phyloP scores from a whole-genome alignment of 495 filamentous ascomycete species.

The Umbilicaria muhlenbergii region DNA sequence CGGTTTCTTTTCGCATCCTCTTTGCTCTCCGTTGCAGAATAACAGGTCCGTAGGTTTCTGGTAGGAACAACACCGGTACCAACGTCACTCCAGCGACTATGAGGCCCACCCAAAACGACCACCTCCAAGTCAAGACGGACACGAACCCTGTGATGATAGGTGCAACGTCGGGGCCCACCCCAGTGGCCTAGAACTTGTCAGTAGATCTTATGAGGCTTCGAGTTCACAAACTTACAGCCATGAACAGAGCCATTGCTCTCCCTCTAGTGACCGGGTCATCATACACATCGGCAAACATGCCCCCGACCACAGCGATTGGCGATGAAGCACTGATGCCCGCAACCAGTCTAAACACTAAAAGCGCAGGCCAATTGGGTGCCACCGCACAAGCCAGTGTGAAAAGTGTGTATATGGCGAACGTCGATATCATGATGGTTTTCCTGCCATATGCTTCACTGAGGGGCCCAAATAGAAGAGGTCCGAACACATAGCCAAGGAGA shows the following conservation, averaged over 20 bases:
- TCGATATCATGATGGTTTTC: constrained; percentile 39
- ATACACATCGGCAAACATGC: constrained; percentile 61
- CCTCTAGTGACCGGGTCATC: constrained; percentile 42
- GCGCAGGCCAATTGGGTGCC: constrained; percentile 46
- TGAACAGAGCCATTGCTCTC: constrained; percentile 56
- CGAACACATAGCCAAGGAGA: constrained; percentile 53
- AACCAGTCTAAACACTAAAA: constrained; percentile 54
- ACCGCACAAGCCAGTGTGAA: constrained; percentile 56
- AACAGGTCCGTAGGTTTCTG: constrained; percentile 56
- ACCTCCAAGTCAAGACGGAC: constrained; percentile 46
- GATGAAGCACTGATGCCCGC: constrained; percentile 48
- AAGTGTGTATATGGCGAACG: constrained; percentile 47
- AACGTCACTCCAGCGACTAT: constrained; percentile 37
- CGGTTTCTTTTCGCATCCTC: constrained; percentile 49
- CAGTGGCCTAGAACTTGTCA: constrained; percentile 35
- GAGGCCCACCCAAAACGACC: constrained; percentile 47
- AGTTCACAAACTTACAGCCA: constrained; percentile 35
- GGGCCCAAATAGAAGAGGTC: constrained; percentile 51
- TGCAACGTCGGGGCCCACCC: constrained; percentile 49
- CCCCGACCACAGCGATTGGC: constrained; percentile 56
- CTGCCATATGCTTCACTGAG: constrained; percentile 58
- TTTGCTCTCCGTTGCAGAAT: constrained; percentile 48
- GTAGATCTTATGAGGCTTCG: background rate
- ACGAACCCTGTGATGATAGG: constrained; percentile 54
- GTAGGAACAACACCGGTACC: constrained; percentile 33